Percentiles rank a stretch among this genome's conserved stretches.
Conservation (phyloP, 176 grass and related monocot genomes). For the Juncus inflexus region DNA sequence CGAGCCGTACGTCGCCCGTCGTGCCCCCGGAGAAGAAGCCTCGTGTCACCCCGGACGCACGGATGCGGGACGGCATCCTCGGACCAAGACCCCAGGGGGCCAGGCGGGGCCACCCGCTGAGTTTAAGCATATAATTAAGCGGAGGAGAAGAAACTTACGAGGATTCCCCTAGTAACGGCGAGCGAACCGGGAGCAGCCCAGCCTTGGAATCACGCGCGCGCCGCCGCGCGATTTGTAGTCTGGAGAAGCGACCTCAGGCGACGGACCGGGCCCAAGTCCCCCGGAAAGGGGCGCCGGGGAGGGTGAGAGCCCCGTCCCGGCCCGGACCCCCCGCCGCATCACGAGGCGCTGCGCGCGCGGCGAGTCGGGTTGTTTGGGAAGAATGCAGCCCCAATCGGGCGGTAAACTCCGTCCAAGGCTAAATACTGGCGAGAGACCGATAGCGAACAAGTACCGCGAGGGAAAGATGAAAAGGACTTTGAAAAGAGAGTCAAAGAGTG, state of each 20-base stretch:
- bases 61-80: too few species aligned
- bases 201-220: conserved; percentile 19
- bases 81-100: too few species aligned
- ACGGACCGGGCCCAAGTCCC: conserved; percentile 43
- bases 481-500: conserved; percentile 88
- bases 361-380: conserved; percentile 52
- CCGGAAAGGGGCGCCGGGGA: conserved; percentile 54
- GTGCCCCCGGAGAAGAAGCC: too few species aligned
- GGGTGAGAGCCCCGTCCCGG: conserved; percentile 65
- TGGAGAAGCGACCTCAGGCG: conserved; percentile 48
- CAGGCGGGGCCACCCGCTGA: too few species aligned
- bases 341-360: conserved; percentile 51
- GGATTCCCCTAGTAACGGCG: conserved; percentile 39
- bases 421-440: conserved; percentile 57
- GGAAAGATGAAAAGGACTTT: conserved; percentile 86
- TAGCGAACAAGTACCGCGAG: conserved; percentile 66
- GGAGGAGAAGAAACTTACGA: conserved; percentile 37
- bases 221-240: conserved; percentile 26
- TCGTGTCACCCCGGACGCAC: too few species aligned
- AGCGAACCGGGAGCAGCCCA: conserved; percentile 34
- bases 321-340: conserved; percentile 43
- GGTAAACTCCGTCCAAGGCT: conserved; percentile 58
- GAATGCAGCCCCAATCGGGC: conserved; percentile 45
- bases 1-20: too few species aligned
- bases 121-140: background rate